Percentiles rank a stretch among this genome's conserved stretches.
Conservation (phyloP, 176 grass and related monocot species). For the Raddia guianensis region DNA sequence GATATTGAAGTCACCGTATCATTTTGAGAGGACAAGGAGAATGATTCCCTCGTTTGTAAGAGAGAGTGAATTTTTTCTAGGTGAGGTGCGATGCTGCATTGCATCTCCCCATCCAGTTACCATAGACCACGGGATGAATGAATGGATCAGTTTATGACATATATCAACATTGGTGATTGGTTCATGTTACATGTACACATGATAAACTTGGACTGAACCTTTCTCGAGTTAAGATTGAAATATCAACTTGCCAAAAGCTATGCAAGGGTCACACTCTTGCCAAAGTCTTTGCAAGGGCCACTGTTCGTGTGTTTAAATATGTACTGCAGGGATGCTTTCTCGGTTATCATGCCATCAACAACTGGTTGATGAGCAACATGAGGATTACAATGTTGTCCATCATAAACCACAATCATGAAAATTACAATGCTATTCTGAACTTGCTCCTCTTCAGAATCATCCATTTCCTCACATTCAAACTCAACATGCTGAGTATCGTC, state of each 20-base stretch:
- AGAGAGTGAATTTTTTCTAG: neutral
- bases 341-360: neutral
- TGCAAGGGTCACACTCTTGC: neutral
- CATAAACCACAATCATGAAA: constrained; percentile 7
- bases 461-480: constrained; percentile 89
- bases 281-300: neutral
- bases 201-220: neutral
- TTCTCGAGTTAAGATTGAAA: neutral
- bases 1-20: neutral
- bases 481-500: constrained; percentile 28
- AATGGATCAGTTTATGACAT: neutral
- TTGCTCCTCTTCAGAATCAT: constrained; percentile 86
- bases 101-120: constrained; percentile 7
- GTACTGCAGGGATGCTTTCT: constrained; percentile 26
- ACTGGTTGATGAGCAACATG: neutral
- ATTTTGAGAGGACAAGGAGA: no score
- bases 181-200: constrained; percentile 9
- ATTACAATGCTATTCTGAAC: constrained; percentile 4
- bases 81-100: neutral
- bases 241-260: neutral
- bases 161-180: neutral
- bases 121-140: neutral
- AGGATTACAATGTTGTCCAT: neutral
- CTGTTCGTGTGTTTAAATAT: neutral
- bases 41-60: neutral